Percentiles rank a stretch among this genome's conserved stretches.
phyloP scores from a whole-genome alignment of 2,329 filamentous ascomycete genomes.

The Claviceps lovelessii region DNA sequence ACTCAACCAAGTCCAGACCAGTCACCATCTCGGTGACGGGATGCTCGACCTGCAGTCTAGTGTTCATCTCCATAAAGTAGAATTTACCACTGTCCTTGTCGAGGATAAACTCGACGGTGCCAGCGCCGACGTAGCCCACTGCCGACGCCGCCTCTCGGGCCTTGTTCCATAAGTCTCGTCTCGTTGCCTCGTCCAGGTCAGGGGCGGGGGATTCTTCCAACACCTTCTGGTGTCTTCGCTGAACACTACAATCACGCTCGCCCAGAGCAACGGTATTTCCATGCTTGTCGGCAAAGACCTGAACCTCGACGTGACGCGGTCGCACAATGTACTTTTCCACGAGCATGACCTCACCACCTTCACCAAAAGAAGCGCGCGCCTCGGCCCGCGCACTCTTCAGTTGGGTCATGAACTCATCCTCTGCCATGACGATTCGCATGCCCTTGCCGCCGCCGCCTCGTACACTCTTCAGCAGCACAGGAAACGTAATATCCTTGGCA shows the following conservation, averaged over 20 bases:
- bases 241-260: constrained; percentile 78
- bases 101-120: constrained; percentile 82
- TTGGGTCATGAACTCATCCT: constrained; percentile 55
- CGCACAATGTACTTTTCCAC: constrained; percentile 71
- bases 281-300: constrained; percentile 72
- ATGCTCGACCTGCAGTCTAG: constrained; percentile 88
- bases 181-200: constrained; percentile 40
- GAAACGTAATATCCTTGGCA: constrained; percentile 55
- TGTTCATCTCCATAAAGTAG: constrained; percentile 75
- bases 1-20: constrained; percentile 68
- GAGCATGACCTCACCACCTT: constrained; percentile 64
- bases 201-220: constrained; percentile 81
- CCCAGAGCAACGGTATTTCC: constrained; percentile 72
- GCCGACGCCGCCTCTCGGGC: constrained; percentile 53
- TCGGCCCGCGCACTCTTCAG: constrained; percentile 60
- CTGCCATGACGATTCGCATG: constrained; percentile 57
- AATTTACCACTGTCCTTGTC: constrained; percentile 71
- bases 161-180: constrained; percentile 51
- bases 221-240: constrained; percentile 79
- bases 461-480: constrained; percentile 67
- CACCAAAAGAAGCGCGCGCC: constrained; percentile 66
- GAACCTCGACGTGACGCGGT: constrained; percentile 76
- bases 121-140: constrained; percentile 76
- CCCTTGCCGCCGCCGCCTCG: constrained; percentile 75
- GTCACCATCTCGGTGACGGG: constrained; percentile 69